A percentile compares a stretch with the other conserved stretches of the same genome.
Evolutionary conservation across 192 early-diverging fungal genomes (phyloP).

Genomic region (Spizellomyces punctatus): DNA sequence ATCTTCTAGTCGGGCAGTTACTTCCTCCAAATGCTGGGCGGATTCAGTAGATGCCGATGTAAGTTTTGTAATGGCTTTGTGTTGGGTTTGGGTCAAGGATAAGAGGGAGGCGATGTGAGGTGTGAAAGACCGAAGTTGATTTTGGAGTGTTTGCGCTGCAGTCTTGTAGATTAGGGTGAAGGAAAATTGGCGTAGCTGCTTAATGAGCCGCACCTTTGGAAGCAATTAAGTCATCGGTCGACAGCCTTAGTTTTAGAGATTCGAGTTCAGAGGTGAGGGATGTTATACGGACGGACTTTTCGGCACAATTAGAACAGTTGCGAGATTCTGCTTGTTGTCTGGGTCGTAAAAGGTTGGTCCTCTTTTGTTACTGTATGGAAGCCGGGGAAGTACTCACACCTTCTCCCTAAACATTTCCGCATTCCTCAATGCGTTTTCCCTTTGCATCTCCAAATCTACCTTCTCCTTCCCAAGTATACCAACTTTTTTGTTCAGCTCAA

Average conservation of each 20-base stretch:
- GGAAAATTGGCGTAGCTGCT: not conserved
- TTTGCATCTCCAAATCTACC: not conserved
- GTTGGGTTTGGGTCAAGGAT: not conserved
- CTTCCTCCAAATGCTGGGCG: not conserved
- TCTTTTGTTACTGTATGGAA: no score
- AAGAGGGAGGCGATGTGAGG: not conserved
- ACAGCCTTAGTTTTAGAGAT: not conserved
- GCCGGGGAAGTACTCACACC: not conserved
- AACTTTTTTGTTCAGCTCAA: not conserved
- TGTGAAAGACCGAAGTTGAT: not conserved
- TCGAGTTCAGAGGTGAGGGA: not conserved
- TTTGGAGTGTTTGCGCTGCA: not conserved
- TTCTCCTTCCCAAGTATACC: not conserved
- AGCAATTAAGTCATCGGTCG: not conserved
- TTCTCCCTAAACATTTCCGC: constrained; percentile 1
- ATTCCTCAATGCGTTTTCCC: not conserved
- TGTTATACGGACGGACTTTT: not conserved
- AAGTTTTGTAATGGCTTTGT: not conserved
- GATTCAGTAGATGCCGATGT: not conserved
- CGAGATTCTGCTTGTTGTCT: not conserved
- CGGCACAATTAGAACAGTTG: not conserved
- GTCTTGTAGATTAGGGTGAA: not conserved
- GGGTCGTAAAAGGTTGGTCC: no score
- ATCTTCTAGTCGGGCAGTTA: not conserved
- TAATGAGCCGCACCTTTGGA: not conserved